Percentiles rank a stretch among this genome's conserved stretches.
phyloP scores from a whole-genome alignment of 768 basidiomycete genomes.

The Leccinum variicolor region DNA sequence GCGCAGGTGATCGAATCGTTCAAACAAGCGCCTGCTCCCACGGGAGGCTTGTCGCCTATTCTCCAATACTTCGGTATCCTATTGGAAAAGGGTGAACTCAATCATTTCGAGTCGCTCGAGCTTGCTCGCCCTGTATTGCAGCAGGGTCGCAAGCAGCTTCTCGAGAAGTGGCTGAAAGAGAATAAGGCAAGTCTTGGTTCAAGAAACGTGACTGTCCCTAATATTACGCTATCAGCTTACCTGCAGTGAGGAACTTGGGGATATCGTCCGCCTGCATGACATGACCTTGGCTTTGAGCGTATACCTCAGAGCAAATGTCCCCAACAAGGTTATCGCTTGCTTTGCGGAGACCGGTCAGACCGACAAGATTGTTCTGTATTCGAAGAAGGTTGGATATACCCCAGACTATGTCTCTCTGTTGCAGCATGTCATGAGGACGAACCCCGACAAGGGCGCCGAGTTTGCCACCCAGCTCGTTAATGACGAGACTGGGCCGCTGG shows the following conservation, averaged over 20 bases:
- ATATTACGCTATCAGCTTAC: conserved; percentile 60
- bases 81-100: conserved; percentile 97
- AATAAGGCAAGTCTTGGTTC: conserved; percentile 66
- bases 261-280: conserved; percentile 91
- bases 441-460: conserved; percentile 97
- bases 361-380: conserved; percentile 96
- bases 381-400: conserved; percentile 92
- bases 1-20: conserved; percentile 95
- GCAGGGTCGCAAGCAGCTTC: conserved; percentile 92
- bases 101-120: conserved; percentile 93
- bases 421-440: conserved; percentile 94
- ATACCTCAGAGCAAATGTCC: conserved; percentile 95
- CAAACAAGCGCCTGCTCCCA: conserved; percentile 89
- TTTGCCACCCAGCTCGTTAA: conserved; percentile 95
- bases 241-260: conserved; percentile 97
- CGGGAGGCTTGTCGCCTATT: conserved; percentile 91
- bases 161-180: conserved; percentile 99
- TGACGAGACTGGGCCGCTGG: conserved; percentile 87
- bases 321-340: conserved; percentile 98
- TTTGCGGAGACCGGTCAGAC: conserved; percentile 99
- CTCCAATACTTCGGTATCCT: conserved; percentile 98
- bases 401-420: conserved; percentile 92
- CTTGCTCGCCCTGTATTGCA: conserved; percentile 93
- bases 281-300: conserved; percentile 97
- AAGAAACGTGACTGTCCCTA: conserved; percentile 10